Evolutionary conservation across 495 filamentous ascomycete genomes (phyloP), one percentile per base, ranked within the genome.

Genomic region (Talaromyces proteolyticus): DNA sequence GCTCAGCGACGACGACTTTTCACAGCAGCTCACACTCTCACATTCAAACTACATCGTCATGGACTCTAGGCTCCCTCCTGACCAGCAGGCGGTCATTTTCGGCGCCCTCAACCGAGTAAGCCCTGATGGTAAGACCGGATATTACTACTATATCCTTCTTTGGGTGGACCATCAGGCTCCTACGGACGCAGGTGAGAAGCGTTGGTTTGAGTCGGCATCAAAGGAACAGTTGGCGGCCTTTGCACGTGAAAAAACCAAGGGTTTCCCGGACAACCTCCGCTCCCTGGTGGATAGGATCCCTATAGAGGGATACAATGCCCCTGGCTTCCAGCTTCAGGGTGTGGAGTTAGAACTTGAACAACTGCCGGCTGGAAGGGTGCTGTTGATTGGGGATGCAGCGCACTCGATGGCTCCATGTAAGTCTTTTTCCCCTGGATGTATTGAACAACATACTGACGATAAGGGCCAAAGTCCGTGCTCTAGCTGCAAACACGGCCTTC

Each of bases 321-420:
- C 19, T 11, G 17, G 17, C n/a, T 8, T 18, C 17, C 14, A 20
- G 11, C 22, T 11, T 10, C 17, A 20, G 11, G 40, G 22, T 42
- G n/a, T 42, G n/a, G 40, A 42, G 40, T 20, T 42, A 17, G 11
- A 17, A 20, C 19, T 11, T 8, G 37, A 17, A n/a, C 37, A 17
- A 39, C 11, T 42, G 10, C 40, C 11, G 6, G 56, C 48, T 21
- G 69, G 68, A 2, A 61, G 54, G 29, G 65, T 70, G n/a, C 73
- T 72, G 0, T 48, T 77, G 10, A 54, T 65, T 3, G 66, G 67
- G 4, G 72, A 75, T 20, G 66, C 71, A 2, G 72, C 68, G 14
- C 71, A 76, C 47, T 59, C 68, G 45, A 75, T 78, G 66, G 64
- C 57, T 10, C 38, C 43, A 19, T 53, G 44, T 39, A 39, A 39